Evolutionary conservation across 805 yeast genomes (phyloP), one percentile per base, ranked within the genome.

Genomic region (Candida ulmi): DNA sequence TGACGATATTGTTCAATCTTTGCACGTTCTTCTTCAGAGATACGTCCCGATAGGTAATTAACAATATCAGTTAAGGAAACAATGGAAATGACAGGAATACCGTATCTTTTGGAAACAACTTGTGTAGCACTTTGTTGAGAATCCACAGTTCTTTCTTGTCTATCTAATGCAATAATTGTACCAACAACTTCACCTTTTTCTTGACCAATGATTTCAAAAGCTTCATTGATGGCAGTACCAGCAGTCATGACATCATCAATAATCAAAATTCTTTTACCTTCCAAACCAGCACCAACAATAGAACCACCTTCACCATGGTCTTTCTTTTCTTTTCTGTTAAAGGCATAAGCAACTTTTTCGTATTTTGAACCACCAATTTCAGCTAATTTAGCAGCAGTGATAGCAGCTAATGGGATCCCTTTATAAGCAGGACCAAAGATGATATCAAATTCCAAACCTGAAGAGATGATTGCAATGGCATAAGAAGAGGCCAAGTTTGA

Each of bases 241-340:
- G 98, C 98, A 44, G 98, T 91, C 81, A 91, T 90, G 32, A 93
- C 97, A 56, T 91, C 99, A 62, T 93, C 99, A 45, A 91, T 88
- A 54, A 93, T 86, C 54, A 93, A 68, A 18, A 91, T 77, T 44
- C 73, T 73, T 62, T 90, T 83, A 36, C 75, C 84, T 44, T 73
- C 72, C 52, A 91, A 73, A 6, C 77, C 63, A 34, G 84, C 78
- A 28, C 99, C 99, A 31, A 93, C 98, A 52, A 91, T 85, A 41
- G 76, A 76, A 12, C 99, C 99, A 50, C 98, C 99, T 68, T 91
- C 99, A 41, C 99, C 99, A 59, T 91, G 99, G 59, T 90, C 96
- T 66, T 91, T 91, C 70, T 84, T 83, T 64, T 88, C 96, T 67
- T 91, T 93, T 63, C 99, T 80, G 72, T 91, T 91, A 72, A 88